A percentile compares a stretch with the other conserved stretches of the same genome.
Evolutionary conservation across 139 green algal genomes (phyloP).

Genomic region (Zygnema circumcarinatum): DNA sequence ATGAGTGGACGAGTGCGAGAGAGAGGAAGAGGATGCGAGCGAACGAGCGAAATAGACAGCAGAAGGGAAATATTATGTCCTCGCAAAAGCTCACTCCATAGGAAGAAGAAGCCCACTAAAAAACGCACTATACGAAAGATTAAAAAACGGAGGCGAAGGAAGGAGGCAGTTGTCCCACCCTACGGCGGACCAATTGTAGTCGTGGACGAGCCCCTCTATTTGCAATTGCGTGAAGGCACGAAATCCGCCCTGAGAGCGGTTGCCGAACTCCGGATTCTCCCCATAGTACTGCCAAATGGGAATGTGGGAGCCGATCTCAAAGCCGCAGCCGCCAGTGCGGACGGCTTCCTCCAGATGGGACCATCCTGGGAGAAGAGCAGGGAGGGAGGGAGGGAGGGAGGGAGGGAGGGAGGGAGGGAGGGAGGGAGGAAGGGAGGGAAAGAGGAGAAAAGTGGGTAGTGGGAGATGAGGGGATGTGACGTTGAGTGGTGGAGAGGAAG

Average conservation of each 20-base stretch:
- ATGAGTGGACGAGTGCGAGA: no score
- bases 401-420: no score
- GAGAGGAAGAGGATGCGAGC: background rate
- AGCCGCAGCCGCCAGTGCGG: background rate
- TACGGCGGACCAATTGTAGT: background rate
- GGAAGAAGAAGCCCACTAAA: background rate
- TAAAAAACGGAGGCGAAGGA: no score
- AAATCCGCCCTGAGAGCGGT: background rate
- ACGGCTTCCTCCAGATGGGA: background rate
- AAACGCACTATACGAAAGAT: no score
- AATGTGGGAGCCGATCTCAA: background rate
- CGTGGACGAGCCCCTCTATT: background rate
- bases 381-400: background rate
- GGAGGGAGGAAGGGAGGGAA: no score
- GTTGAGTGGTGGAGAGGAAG: no score
- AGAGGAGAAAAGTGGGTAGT: no score
- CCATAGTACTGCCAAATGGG: background rate
- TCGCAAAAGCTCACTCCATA: slow-evolving; percentile 80
- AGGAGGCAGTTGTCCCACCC: background rate
- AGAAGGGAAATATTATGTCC: slow-evolving; percentile 76
- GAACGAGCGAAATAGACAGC: slow-evolving; percentile 76
- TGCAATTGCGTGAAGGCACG: background rate
- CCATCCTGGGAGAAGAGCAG: background rate
- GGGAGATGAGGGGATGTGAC: no score
- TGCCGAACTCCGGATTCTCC: background rate